These are phyloP conservation scores for Pogostemon cablin DNA, from an alignment of 257 asterid species.

Conservation along the genomic window DNA sequence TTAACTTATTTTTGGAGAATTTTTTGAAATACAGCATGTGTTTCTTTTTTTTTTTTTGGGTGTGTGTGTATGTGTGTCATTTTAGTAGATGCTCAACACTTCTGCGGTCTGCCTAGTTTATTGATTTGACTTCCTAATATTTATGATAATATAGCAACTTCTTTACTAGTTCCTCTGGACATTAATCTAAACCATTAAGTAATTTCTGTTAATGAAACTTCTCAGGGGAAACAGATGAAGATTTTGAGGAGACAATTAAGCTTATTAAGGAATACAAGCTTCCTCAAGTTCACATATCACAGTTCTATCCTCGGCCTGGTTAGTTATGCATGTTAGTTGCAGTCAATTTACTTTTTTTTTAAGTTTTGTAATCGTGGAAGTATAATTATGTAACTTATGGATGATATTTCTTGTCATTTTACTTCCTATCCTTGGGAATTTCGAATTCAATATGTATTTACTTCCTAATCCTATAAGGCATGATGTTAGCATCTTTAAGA, in stretches of 20 bases:
- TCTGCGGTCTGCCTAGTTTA: not conserved
- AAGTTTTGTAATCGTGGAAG: not conserved
- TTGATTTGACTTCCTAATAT: not conserved
- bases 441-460: not conserved
- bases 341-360: constrained; percentile 4
- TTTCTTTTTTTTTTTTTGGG: not conserved
- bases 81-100: not conserved
- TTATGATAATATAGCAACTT: not conserved
- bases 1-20: not conserved
- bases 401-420: not conserved
- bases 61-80: not conserved
- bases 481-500: constrained; percentile 1
- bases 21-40: not conserved
- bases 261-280: constrained; percentile 81
- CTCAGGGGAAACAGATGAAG: constrained; percentile 95
- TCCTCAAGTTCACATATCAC: constrained; percentile 94
- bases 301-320: constrained; percentile 96
- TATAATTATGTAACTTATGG: not conserved
- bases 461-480: not conserved
- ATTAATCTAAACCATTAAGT: constrained; percentile 6
- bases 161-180: not conserved
- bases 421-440: not conserved
- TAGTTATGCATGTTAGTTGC: constrained; percentile 28
- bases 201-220: constrained; percentile 21
- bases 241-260: constrained; percentile 74